Percentiles rank a stretch among this genome's conserved stretches.
Evolutionary conservation across 495 filamentous ascomycete species (phyloP).

Genomic region (Talaromyces thailandensis): DNA sequence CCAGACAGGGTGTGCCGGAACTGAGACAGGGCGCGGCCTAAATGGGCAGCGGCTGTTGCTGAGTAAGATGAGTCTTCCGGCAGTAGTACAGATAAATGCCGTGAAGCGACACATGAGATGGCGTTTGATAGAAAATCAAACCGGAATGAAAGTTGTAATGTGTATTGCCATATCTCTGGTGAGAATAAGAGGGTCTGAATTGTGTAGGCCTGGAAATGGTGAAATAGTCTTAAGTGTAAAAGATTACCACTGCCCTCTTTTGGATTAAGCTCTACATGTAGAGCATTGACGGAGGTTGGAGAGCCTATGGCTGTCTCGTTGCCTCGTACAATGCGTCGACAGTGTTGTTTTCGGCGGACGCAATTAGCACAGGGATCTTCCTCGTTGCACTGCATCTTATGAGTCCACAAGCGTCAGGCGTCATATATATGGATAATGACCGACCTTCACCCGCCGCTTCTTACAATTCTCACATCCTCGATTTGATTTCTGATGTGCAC

Average conservation of each 20-base stretch:
- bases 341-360: background rate
- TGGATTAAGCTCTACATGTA: background rate
- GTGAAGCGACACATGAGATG: background rate
- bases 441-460: constrained; percentile 45
- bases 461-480: constrained; percentile 51
- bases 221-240: background rate
- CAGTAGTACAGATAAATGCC: background rate
- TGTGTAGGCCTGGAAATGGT: constrained; percentile 2
- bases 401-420: background rate
- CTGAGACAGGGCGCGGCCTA: background rate
- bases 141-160: background rate
- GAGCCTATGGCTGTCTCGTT: background rate
- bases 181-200: background rate
- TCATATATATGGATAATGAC: background rate
- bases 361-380: background rate
- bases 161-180: background rate
- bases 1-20: background rate
- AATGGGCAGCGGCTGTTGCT: background rate
- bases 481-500: constrained; percentile 47
- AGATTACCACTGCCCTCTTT: background rate
- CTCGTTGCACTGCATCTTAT: background rate
- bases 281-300: background rate
- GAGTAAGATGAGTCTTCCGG: background rate
- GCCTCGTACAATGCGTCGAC: background rate
- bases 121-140: constrained; percentile 2